Conservation (phyloP, 495 filamentous ascomycete species). For the Podospora didyma region DNA sequence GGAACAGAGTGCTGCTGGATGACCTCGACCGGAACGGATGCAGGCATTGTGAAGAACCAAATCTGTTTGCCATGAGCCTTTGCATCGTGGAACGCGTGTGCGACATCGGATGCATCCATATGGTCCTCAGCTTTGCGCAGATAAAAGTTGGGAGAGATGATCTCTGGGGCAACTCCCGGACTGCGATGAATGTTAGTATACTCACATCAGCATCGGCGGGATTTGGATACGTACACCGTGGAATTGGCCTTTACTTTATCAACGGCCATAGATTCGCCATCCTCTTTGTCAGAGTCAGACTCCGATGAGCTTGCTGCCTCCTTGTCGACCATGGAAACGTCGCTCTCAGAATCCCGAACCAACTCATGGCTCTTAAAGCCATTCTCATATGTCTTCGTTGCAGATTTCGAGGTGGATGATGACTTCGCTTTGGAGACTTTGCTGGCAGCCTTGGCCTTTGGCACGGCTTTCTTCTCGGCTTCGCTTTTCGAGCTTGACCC, state of each 20-base stretch:
- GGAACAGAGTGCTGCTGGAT: conserved; percentile 43
- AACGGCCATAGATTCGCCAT: conserved; percentile 16
- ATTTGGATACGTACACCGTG: conserved; percentile 12
- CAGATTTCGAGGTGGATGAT: background rate
- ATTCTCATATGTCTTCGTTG: conserved; percentile 1
- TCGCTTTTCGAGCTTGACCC: background rate
- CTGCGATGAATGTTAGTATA: conserved; percentile 16
- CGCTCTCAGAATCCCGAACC: conserved; percentile 24
- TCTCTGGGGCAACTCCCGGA: conserved; percentile 11
- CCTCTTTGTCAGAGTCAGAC: conserved; percentile 26
- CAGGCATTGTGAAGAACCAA: conserved; percentile 49
- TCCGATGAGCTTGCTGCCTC: conserved; percentile 1
- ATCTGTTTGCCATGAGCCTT: conserved; percentile 46
- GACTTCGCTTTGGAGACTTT: background rate
- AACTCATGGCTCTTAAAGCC: conserved; percentile 17
- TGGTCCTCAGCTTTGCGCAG: conserved; percentile 27
- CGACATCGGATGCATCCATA: conserved; percentile 35
- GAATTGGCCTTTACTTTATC: conserved; percentile 23
- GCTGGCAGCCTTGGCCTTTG: conserved; percentile 7
- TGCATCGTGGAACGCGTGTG: conserved; percentile 36
- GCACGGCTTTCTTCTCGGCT: background rate
- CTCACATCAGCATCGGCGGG: background rate
- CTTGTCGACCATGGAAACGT: conserved; percentile 2
- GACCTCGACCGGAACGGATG: conserved; percentile 45
- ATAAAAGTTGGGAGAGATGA: conserved; percentile 26